phyloP scores from a whole-genome alignment of 441 rosid genomes.

The Adansonia madagascariensis region DNA sequence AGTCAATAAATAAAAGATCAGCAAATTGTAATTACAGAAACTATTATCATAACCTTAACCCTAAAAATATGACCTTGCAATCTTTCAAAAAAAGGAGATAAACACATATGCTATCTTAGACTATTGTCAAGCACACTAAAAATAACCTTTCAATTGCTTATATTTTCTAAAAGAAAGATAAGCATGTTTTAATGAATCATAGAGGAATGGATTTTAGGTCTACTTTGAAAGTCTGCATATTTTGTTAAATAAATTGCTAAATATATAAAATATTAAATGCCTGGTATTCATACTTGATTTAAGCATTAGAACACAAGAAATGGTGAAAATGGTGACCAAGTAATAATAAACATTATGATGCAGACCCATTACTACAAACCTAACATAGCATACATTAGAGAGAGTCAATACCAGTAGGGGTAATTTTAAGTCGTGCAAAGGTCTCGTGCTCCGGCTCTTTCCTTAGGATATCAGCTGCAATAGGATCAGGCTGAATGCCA shows the following conservation, averaged over 20 bases:
- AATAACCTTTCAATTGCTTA: background rate
- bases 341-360: background rate
- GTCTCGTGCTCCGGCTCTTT: constrained; percentile 97
- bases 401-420: constrained; percentile 63
- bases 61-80: background rate
- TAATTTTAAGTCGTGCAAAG: constrained; percentile 78
- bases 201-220: background rate
- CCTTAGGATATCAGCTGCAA: constrained; percentile 96
- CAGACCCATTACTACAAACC: background rate
- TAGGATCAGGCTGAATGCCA: constrained; percentile 98
- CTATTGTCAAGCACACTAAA: background rate
- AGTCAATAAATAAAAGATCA: background rate
- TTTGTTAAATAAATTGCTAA: background rate
- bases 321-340: background rate
- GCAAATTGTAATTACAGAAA: background rate
- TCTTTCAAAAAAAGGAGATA: constrained; percentile 6
- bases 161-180: background rate
- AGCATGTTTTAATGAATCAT: background rate
- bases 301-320: constrained; percentile 21
- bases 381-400: background rate
- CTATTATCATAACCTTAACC: background rate
- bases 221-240: background rate
- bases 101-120: background rate
- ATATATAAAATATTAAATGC: background rate
- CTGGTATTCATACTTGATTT: background rate